These are phyloP conservation scores for Byssothecium circinans DNA, from an alignment of 2,329 filamentous ascomycete genomes.

Conservation along the genomic window DNA sequence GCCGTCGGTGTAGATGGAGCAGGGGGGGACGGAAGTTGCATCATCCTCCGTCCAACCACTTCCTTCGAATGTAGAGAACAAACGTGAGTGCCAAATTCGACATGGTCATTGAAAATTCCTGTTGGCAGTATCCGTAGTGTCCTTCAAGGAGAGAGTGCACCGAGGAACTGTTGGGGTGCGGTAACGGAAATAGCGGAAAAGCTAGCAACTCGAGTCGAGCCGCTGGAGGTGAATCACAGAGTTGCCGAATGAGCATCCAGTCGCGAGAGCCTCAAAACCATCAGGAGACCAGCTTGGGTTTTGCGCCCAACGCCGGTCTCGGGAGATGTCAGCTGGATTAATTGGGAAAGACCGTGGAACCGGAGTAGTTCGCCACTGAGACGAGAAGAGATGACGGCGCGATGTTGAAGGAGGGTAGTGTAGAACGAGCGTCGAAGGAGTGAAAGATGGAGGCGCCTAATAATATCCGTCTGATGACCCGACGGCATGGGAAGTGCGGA, in stretches of 20 bases:
- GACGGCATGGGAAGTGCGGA: constrained; percentile 34
- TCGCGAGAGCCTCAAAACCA: constrained; percentile 3
- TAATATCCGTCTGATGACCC: constrained; percentile 36
- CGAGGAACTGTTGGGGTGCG: constrained; percentile 7
- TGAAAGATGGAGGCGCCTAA: constrained; percentile 25
- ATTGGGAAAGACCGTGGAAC: background rate
- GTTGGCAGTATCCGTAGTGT: constrained; percentile 6
- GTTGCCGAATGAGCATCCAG: constrained; percentile 4
- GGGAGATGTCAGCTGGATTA: constrained; percentile 1
- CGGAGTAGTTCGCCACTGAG: constrained; percentile 2
- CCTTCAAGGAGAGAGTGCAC: constrained; percentile 7
- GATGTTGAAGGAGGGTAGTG: constrained; percentile 9
- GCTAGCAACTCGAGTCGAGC: constrained; percentile 15
- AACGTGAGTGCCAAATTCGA: constrained; percentile 20
- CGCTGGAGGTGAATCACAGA: constrained; percentile 13
- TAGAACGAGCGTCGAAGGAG: constrained; percentile 2
- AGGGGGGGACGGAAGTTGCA: constrained; percentile 16
- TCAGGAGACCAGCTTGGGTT: constrained; percentile 23
- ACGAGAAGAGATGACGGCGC: background rate
- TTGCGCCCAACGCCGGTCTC: constrained; percentile 8
- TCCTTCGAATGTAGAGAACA: constrained; percentile 29
- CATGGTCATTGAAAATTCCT: constrained; percentile 29
- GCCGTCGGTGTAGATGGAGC: constrained; percentile 9
- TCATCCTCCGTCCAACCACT: constrained; percentile 36
- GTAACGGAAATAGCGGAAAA: constrained; percentile 17